These are phyloP conservation scores for Rhodotorula sp. DNA, from an alignment of 1,284 basidiomycete genomes.

Conservation along the genomic window DNA sequence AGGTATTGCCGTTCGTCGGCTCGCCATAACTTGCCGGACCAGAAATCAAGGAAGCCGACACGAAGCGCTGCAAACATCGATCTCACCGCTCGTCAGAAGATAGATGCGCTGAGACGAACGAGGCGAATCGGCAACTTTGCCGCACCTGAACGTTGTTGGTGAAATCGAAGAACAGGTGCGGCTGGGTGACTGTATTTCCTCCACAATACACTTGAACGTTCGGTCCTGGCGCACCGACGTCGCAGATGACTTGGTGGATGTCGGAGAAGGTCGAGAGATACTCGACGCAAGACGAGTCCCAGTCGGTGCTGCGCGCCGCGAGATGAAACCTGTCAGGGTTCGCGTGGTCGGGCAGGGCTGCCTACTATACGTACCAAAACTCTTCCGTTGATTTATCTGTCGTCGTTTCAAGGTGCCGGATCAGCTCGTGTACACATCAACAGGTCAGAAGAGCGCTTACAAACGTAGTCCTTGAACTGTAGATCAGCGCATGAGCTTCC, in stretches of 20 bases:
- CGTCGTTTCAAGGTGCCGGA: too few species aligned
- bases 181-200: constrained; percentile 7
- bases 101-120: neutral
- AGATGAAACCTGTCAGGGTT: too few species aligned
- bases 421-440: neutral
- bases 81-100: neutral
- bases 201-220: constrained; percentile 15
- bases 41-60: constrained; percentile 3
- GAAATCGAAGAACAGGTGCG: constrained; percentile 6
- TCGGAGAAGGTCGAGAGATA: constrained; percentile 20
- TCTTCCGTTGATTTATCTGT: constrained; percentile 6
- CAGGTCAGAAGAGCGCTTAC: neutral
- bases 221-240: constrained; percentile 3
- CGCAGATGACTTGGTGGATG: constrained; percentile 18
- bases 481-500: neutral
- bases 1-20: neutral
- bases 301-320: neutral
- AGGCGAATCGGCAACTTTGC: neutral
- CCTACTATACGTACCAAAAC: neutral
- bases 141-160: constrained; percentile 1
- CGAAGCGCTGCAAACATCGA: constrained; percentile 11
- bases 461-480: constrained; percentile 10
- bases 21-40: constrained; percentile 2
- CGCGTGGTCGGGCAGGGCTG: neutral
- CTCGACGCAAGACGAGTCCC: constrained; percentile 16